These are phyloP conservation scores for Chimonanthus praecox DNA, from an alignment of 164 flowering plant species.

Conservation along the genomic window DNA sequence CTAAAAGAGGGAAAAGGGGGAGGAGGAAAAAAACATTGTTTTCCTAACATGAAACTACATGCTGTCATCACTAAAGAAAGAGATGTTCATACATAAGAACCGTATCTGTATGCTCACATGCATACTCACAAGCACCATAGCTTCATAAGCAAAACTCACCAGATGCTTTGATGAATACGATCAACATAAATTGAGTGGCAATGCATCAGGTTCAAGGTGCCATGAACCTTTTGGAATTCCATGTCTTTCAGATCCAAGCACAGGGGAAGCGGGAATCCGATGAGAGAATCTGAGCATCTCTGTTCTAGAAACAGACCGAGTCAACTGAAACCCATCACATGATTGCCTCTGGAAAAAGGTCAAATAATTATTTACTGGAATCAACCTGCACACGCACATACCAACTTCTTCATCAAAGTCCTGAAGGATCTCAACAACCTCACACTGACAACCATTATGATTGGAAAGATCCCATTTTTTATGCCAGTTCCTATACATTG, in stretches of 20 bases:
- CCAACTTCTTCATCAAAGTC: slow-evolving; percentile 27
- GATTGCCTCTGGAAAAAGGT: slow-evolving; percentile 35
- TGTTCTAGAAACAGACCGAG: slow-evolving; percentile 17
- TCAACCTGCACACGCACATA: slow-evolving; percentile 20
- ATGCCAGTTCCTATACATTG: slow-evolving; percentile 43
- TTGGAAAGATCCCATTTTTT: slow-evolving; percentile 32
- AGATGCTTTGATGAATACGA: too few relatives aligned
- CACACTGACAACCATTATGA: slow-evolving; percentile 13
- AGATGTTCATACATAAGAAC: too few relatives aligned
- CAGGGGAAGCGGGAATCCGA: slow-evolving; percentile 32
- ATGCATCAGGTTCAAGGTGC: too few relatives aligned
- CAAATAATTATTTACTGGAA: slow-evolving; percentile 27
- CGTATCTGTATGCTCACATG: too few relatives aligned
- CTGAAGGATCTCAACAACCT: slow-evolving; percentile 36
- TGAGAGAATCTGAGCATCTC: slow-evolving; percentile 47
- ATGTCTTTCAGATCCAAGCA: slow-evolving; percentile 31
- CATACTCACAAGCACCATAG: too few relatives aligned
- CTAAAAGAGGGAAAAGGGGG: too few relatives aligned
- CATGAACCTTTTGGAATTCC: slow-evolving; percentile 26
- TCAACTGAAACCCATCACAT: slow-evolving; percentile 29
- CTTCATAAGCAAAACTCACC: too few relatives aligned
- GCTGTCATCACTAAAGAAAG: too few relatives aligned
- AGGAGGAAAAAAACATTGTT: too few relatives aligned
- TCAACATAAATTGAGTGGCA: too few relatives aligned
- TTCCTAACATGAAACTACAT: too few relatives aligned